Evolutionary conservation across 306 rosid species (phyloP), one percentile per base, ranked within the genome.

Genomic region (Lathyrus tuberosus): DNA sequence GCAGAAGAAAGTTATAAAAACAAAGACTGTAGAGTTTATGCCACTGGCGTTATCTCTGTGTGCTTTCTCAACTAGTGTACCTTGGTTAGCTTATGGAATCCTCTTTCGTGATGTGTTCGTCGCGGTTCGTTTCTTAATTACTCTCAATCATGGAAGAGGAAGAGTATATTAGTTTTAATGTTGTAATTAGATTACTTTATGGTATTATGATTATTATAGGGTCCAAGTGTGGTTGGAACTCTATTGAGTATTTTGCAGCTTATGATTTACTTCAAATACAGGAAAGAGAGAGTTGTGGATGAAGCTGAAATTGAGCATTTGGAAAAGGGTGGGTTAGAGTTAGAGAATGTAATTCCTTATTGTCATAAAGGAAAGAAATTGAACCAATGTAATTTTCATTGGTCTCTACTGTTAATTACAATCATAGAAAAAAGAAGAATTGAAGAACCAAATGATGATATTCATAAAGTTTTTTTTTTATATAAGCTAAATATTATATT

Each of bases 11-110:
- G 97, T 92, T 14, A 74, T 89, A 31, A 33, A 20, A 31, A 89
- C 90, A 13, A 92, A 85, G 90, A 92, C 90, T 22, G 97, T 92
- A 17, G 90, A 92, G 40, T 92, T 77, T 79, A 84, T 91, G 97
- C 97, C 97, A 60, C 83, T 89, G 37, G 84, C 86, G 42, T 73
- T 91, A 74, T 91, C 97, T 0, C 1, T 85, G 20, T 89, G 85
- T 81, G 77, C 96, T 5, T 87, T 87, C 78, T 70, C 84, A 0
- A 81, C 89, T 33, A 60, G 89, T 70, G 35, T 56, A 1, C 44
- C 83, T 2, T 91, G 97, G 97, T 12, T 91, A 80, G 85, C 83
- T 31, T 91, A 89, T 71, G 91, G 96, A 74, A 24, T 87, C 30
- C 81, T 87, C 10, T 44, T 82, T 69, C 90, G 80, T 11, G 96